Evolutionary conservation across 495 filamentous ascomycete species (phyloP), one percentile per base, ranked within the genome.

Genomic region (Xylaria sp.): DNA sequence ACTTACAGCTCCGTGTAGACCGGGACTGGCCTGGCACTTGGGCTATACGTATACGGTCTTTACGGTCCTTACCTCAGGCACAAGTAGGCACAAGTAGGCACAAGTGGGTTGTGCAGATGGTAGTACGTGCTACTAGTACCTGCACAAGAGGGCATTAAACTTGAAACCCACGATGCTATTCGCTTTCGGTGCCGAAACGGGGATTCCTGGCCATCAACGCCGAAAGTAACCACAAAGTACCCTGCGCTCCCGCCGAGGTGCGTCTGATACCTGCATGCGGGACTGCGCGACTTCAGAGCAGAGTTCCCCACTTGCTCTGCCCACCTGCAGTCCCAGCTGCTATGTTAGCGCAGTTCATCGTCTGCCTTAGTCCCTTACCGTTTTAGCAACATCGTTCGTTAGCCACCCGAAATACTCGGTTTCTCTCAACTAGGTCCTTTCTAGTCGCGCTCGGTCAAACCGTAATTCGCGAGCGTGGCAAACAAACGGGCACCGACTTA

Each of bases 141-240:
- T 31, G 64, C 64, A 53, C 64, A 26, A 41, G 46, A 43, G 43
- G 31, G 31, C 14, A 50, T 48, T 21, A 37, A 55, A 53, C 26
- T 37, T 19, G 29, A 67, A 67, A 67, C 64, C 55, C 64, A 67
- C 64, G 64, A 67, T 55, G 64, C 19, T 35, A 67, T 67, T 67
- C 64, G 64, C 48, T 31, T 21, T 67, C 64, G 64, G 64, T 19
- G 64, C 48, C 31, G 64, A 33, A 48, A 55, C 64, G 64, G 64
- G 33, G 35, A 37, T 41, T 67, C n/a, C 48, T 67, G 0, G 31
- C 48, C 64, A 48, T 2, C 64, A n/a, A 55, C 21, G 64, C 64
- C 50, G 64, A 43, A 43, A 12, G 64, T 67, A 67, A 43, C 64
- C 48, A 67, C 48, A 21, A 55, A 41, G 64, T 67, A 67, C 46